Base-by-base conservation (phyloP, 2,329 filamentous ascomycete genomes). In the Sporothrix brunneoviolacea region DNA sequence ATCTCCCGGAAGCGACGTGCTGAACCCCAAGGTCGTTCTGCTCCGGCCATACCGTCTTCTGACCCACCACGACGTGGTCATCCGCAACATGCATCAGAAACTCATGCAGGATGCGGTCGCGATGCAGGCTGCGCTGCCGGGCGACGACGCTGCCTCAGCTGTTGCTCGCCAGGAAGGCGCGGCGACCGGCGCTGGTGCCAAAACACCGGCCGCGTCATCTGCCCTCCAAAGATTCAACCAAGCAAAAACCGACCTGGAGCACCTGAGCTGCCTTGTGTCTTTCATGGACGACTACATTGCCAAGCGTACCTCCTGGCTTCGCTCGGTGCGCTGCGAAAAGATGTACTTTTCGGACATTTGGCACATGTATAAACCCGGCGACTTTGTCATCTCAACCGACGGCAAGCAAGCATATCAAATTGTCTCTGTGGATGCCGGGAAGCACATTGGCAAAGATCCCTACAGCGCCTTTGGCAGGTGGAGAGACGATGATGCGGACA, bases 231-330 rank as follows among this genome's bases (percentile, higher is more conserved):
- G n/a, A n/a, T n/a, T n/a, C n/a, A n/a, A n/a, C n/a, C n/a, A n/a
- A n/a, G n/a, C n/a, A n/a, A n/a, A n/a, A n/a, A n/a, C n/a, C n/a
- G 16, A 19, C 1, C 4, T 38, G 2, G 35, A 8, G 16, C 35
- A 38, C 35, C 16, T 32, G 16, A 18, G 3, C n/a, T 43, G 40
- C 16, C 27, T 43, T 10, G 9, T 43, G 9, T 4, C 5, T 3
- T 43, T 43, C n/a, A 43, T 43, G 40, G 40, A 43, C 9, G 27
- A 43, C 27, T 43, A 43, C 28, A 43, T 43, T 32, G 18, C 16
- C 27, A 43, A 43, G 8, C 40, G 40, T 18, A 4, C 21, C 12
- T 10, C 16, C 1, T 43, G 28, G 16, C 40, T 43, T 6, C 27
- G 28, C 4, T 43, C 40, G 5, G 28, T 6, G 4, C 40, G 28